phyloP scores from a whole-genome alignment of 1,284 basidiomycete genomes.

The Malassezia dermatis region DNA sequence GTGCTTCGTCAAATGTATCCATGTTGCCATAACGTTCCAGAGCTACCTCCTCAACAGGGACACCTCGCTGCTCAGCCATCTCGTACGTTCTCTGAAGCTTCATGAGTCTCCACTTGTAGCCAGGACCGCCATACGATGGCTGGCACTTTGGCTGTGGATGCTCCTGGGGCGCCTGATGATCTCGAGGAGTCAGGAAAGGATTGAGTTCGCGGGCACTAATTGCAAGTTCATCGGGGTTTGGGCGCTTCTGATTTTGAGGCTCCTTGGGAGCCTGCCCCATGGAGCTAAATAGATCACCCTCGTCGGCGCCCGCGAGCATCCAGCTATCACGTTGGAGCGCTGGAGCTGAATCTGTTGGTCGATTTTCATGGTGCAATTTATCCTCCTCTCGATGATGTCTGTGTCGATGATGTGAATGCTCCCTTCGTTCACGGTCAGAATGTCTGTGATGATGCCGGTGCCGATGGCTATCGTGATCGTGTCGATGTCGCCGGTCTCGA shows the following conservation, averaged over 20 bases:
- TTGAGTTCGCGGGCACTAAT: conserved; percentile 63
- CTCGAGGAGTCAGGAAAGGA: conserved; percentile 54
- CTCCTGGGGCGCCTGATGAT: conserved; percentile 6
- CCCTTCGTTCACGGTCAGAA: not conserved
- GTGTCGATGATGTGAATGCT: conserved; percentile 1
- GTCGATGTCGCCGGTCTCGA: not conserved
- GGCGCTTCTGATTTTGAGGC: conserved; percentile 50
- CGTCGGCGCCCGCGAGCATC: conserved; percentile 62
- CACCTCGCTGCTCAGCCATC: conserved; percentile 68
- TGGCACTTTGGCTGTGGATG: not conserved
- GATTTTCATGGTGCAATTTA: not conserved
- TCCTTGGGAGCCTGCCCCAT: conserved; percentile 60
- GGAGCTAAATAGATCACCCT: conserved; percentile 59
- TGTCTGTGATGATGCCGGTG: not conserved
- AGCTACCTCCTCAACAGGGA: conserved; percentile 68
- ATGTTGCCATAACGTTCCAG: conserved; percentile 56
- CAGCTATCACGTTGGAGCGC: conserved; percentile 65
- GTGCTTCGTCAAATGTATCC: conserved; percentile 75
- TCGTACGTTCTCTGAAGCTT: conserved; percentile 81
- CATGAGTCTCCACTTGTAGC: conserved; percentile 95
- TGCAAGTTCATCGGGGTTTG: conserved; percentile 61
- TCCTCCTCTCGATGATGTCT: not conserved
- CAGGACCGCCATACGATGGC: conserved; percentile 61
- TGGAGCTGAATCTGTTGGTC: not conserved
- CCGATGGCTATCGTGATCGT: not conserved